A percentile compares a stretch with the other conserved stretches of the same genome.
phyloP scores from a whole-genome alignment of 2,329 filamentous ascomycete species.

The Intubia oerlemansii region DNA sequence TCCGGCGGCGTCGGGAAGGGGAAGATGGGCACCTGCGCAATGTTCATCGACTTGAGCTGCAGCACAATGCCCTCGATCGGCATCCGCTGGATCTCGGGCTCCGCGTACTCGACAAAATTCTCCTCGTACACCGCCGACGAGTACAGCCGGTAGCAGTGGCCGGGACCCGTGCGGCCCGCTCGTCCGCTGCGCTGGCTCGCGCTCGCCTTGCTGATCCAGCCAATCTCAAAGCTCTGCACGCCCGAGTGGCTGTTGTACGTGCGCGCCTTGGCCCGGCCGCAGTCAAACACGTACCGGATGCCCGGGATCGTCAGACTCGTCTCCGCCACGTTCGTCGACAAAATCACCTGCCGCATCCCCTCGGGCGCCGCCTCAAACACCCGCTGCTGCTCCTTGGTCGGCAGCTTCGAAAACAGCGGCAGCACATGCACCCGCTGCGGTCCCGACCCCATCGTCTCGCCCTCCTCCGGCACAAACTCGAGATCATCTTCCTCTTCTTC shows the following conservation, averaged over 20 bases:
- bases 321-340: constrained; percentile 93
- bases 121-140: constrained; percentile 86
- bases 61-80: constrained; percentile 85
- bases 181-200: constrained; percentile 81
- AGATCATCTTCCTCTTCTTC: constrained; percentile 34
- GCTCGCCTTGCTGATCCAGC: constrained; percentile 95
- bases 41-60: constrained; percentile 85
- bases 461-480: constrained; percentile 48
- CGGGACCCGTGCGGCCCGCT: constrained; percentile 84
- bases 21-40: constrained; percentile 80
- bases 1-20: constrained; percentile 88
- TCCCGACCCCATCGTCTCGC: constrained; percentile 34
- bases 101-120: constrained; percentile 67
- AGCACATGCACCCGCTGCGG: constrained; percentile 65
- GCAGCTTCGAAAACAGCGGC: constrained; percentile 83
- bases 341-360: constrained; percentile 62
- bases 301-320: constrained; percentile 93
- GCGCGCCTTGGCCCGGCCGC: constrained; percentile 78
- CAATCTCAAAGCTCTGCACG: constrained; percentile 86
- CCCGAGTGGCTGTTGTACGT: constrained; percentile 74
- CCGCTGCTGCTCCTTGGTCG: constrained; percentile 72
- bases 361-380: constrained; percentile 77
- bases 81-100: constrained; percentile 76
- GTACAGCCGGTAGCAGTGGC: constrained; percentile 88
- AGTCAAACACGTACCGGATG: constrained; percentile 89